Evolutionary conservation across 345 rosid species (phyloP), one percentile per base, ranked within the genome.

Genomic region (Hibiscus tridactylites): DNA sequence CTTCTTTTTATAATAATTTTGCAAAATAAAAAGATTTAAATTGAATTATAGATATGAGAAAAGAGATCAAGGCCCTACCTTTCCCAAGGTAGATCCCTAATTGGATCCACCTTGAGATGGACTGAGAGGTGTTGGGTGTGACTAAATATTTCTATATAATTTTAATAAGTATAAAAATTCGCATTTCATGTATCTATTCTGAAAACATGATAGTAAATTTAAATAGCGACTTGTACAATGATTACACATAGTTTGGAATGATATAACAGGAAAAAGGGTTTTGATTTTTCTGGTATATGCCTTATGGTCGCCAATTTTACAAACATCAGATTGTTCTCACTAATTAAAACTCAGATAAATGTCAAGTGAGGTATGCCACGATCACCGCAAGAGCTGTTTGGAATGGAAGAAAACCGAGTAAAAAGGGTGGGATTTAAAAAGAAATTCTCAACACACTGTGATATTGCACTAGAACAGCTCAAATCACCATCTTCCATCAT

Each of bases 401-500:
- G 50, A 42, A 65, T 42, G 33, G 50, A 65, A 42, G 29, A 39
- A 50, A 64, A 39, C 28, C 19, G 31, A 42, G 33, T 24, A n/a
- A 39, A 64, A 65, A 6, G 12, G 2, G n/a, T 0, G 9, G 1
- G 58, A 26, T 21, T 5, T 37, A 5, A 6, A 37, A 46, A 47
- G 33, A 31, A 61, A 6, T 24, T 39, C 57, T 26, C 56, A 66
- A 26, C 6, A 66, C 21, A 46, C 13, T 66, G 37, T 26, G 15
- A 13, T 65, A 65, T 46, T 66, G 70, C 57, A 47, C 67, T 15
- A 47, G 49, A 46, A 66, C 17, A 46, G 56, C 70, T 24, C 37
- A 66, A 46, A 57, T 66, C 70, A 37, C 61, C 52, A 56, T 26
- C 19, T 57, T 49, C 63, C 65, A 57, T 70, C 65, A 57, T 70